Evolutionary conservation across 768 basidiomycete genomes (phyloP), one percentile per base, ranked within the genome.

Genomic region (Suillus hirtellus): DNA sequence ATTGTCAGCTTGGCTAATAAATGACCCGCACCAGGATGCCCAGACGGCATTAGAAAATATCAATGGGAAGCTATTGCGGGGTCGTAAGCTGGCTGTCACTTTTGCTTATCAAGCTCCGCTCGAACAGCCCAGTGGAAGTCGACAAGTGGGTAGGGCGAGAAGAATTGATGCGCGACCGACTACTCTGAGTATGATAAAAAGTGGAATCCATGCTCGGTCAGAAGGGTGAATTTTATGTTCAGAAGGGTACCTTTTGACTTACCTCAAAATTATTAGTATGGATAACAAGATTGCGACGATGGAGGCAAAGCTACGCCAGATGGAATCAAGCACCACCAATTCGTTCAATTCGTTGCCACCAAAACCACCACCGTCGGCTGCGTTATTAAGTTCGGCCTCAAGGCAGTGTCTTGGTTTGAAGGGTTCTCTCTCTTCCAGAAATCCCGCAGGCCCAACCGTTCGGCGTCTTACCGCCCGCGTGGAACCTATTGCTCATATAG

Each of bases 251-350:
- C 67, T 56, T 61, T 53, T 37, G 17, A 31, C 66, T 71, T 21
- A 70, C 49, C 38, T 27, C 31, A 62, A 43, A 58, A 69, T 69
- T 53, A 69, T 69, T 53, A 96, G 92, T 58, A 95, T 93, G 2
- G 79, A 84, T 50, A 88, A 87, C 68, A 97, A 98, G 77, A 99
- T 99, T 68, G 95, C 95, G 9, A 85, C 89, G 70, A 90, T 98
- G 84, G 97, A 99, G 76, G 96, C 96, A 2, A 99, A 99, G 75
- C 80, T 99, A 27, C 84, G 87, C 19, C 86, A 93, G 66, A 87
- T 97, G 84, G 86, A 87, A 68, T 72, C 64, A 62, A 72, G 69
- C 15, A 69, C 68, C 1, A n/a, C 40, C 24, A 42, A 11, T 58
- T 31, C 65, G 2, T 70, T 70, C 34, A 44, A 56, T 0, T 63